phyloP scores from a whole-genome alignment of 1,139 yeast genomes.

The Debaryomyces coudertii region DNA sequence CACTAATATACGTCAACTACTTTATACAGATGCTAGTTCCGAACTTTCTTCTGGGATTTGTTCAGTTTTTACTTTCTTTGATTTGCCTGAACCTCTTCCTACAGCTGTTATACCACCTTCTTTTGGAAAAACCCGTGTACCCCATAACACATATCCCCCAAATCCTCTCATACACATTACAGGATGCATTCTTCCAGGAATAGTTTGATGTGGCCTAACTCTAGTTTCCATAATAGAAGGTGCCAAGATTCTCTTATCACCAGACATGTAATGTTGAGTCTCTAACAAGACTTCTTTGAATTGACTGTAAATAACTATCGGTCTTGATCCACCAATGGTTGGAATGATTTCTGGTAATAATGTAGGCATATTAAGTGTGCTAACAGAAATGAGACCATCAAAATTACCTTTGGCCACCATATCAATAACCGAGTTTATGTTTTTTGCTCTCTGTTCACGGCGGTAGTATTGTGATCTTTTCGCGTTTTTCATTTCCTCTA shows the following conservation, averaged over 20 bases:
- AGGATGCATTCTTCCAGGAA: slow-evolving; percentile 94
- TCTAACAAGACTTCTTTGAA: slow-evolving; percentile 78
- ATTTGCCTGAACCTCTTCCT: slow-evolving; percentile 53
- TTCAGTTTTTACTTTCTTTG: slow-evolving; percentile 27
- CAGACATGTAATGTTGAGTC: slow-evolving; percentile 65
- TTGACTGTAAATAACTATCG: slow-evolving; percentile 80
- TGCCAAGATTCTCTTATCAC: slow-evolving; percentile 73
- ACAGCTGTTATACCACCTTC: slow-evolving; percentile 56
- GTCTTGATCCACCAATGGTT: slow-evolving; percentile 82
- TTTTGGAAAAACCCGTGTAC: slow-evolving; percentile 77
- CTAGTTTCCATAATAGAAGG: slow-evolving; percentile 83
- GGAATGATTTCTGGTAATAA: slow-evolving; percentile 65
- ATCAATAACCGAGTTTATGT: slow-evolving; percentile 57
- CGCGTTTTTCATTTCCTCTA: slow-evolving; percentile 57
- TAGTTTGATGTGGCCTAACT: slow-evolving; percentile 86
- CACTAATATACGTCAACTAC: slow-evolving; percentile 4
- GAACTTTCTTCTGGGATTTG: slow-evolving; percentile 17
- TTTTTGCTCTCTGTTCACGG: slow-evolving; percentile 60
- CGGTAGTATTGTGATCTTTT: slow-evolving; percentile 71
- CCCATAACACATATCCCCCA: slow-evolving; percentile 87
- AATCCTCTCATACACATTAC: slow-evolving; percentile 91
- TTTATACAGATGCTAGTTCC: slow-evolving; percentile 7
- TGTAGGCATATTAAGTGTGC: slow-evolving; percentile 71
- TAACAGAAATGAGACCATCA: slow-evolving; percentile 77
- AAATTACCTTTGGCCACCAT: slow-evolving; percentile 55